Percentiles rank a stretch among this genome's conserved stretches.
These are phyloP conservation scores for Cucumis cinereus DNA, from an alignment of 306 rosid species.

Conservation along the genomic window DNA sequence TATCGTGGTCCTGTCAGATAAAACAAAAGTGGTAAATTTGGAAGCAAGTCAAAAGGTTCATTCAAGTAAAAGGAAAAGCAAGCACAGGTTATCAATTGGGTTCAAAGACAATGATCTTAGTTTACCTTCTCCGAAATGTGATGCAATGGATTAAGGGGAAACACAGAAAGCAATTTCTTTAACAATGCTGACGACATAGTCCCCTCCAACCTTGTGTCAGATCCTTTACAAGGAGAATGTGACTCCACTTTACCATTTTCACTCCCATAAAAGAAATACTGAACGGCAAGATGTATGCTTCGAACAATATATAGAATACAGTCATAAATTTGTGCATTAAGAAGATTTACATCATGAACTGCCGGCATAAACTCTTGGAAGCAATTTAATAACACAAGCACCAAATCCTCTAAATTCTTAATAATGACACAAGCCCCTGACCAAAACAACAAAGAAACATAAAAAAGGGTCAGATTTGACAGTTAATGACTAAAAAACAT, in stretches of 20 bases:
- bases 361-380: constrained; percentile 53
- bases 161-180: constrained; percentile 47
- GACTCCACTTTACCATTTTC: constrained; percentile 23
- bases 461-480: background rate
- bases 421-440: constrained; percentile 41
- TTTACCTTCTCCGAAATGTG: constrained; percentile 49
- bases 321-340: constrained; percentile 51
- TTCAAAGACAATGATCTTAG: background rate
- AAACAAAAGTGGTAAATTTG: background rate
- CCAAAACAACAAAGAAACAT: constrained; percentile 6
- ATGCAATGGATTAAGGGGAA: constrained; percentile 46
- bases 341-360: constrained; percentile 23
- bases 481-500: background rate
- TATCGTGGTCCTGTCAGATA: constrained; percentile 46
- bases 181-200: constrained; percentile 33
- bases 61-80: background rate
- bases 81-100: background rate
- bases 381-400: constrained; percentile 52
- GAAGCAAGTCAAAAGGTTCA: background rate
- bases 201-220: constrained; percentile 27
- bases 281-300: constrained; percentile 49
- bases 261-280: constrained; percentile 34
- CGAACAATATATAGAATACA: constrained; percentile 52
- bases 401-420: constrained; percentile 44
- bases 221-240: constrained; percentile 22